Evolutionary conservation across 2,329 filamentous ascomycete species (phyloP).

Genomic region (Epichloe brachyelytri): DNA sequence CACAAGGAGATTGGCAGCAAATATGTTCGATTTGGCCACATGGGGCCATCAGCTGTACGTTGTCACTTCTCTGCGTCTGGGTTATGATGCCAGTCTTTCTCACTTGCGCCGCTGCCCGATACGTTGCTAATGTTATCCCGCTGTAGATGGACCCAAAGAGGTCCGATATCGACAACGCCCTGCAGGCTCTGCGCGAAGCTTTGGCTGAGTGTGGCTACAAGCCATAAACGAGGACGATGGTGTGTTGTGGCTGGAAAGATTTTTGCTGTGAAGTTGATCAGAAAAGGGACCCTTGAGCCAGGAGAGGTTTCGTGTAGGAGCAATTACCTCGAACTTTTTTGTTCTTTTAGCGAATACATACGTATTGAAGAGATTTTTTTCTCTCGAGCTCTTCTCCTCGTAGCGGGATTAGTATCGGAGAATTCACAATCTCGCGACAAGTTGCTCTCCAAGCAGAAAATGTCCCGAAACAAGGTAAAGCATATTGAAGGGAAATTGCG

Average conservation of each 20-base stretch:
- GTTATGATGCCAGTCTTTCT: neutral
- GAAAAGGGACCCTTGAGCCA: neutral
- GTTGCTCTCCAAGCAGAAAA: too few relatives aligned
- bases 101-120: neutral
- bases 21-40: slow-evolving; percentile 94
- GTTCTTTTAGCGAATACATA: neutral
- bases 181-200: slow-evolving; percentile 62
- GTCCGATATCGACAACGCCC: slow-evolving; percentile 71
- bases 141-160: slow-evolving; percentile 58
- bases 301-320: neutral
- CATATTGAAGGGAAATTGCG: too few relatives aligned
- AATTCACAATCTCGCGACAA: too few relatives aligned
- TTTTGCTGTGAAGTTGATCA: neutral
- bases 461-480: too few relatives aligned
- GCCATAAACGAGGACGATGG: slow-evolving; percentile 18
- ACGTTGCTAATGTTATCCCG: neutral
- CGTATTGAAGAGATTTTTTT: too few relatives aligned
- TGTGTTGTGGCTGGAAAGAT: neutral
- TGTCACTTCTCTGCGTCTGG: neutral
- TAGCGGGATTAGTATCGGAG: too few relatives aligned
- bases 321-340: neutral
- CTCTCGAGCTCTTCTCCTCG: too few relatives aligned
- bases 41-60: slow-evolving; percentile 81
- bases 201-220: slow-evolving; percentile 60
- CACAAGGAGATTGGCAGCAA: slow-evolving; percentile 91